Evolutionary conservation across 306 rosid species (phyloP), one percentile per base, ranked within the genome.

Genomic region (Prunus mongolica): DNA sequence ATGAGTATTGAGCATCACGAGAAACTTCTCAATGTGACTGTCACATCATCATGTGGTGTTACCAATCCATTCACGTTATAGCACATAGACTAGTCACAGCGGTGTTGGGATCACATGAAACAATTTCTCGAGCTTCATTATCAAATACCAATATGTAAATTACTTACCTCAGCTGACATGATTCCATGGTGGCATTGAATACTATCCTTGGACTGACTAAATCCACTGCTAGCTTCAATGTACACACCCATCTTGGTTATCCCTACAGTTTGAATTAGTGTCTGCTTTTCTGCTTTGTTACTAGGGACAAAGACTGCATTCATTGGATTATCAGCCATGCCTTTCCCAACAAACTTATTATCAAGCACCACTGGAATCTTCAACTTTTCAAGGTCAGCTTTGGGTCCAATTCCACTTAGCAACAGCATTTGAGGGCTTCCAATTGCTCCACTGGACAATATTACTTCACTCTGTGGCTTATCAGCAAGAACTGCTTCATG

Each of bases 271-370:
- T 95, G 82, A 19, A 95, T 95, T 49, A 95, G 89, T 19, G 98
- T 84, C 74, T 90, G 94, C 50, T 58, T 0, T 65, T 89, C 80
- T 14, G 87, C 86, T 25, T 79, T 86, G 0, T 72, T 82, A 30
- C 88, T 76, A 71, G 98, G 98, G 74, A 92, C 90, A 75, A 86
- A 95, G 30, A 95, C 25, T 7, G 97, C 54, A 79, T 95, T 95
- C 98, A 95, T 92, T 24, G 98, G 98, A 77, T 95, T 95, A 82
- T 92, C 98, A 20, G 86, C 87, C 97, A 95, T 92, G 79, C 97
- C 97, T 34, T 87, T 85, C 68, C 98, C 98, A 68, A 95, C 97
- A 82, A 81, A 88, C 12, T 71, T 81, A 44, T 90, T 92, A 58
- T 89, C 76, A 60, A 83, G 83, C 20, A 95, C 89, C 18, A 92